Evolutionary conservation across 2,329 filamentous ascomycete genomes (phyloP).

Genomic region (Arthrobotrys iridis): DNA sequence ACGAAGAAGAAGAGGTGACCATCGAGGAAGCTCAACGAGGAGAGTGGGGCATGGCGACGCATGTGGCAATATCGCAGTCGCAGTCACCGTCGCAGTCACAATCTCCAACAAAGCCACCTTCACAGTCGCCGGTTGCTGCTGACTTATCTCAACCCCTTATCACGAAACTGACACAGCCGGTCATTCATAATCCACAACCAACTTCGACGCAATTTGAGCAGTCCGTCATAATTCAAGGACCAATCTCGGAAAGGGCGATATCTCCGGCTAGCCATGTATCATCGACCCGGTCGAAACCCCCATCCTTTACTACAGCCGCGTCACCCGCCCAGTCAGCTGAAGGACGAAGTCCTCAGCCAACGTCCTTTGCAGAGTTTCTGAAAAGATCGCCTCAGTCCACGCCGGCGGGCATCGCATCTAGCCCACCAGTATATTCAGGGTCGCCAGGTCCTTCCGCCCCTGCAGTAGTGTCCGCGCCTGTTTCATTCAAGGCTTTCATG

Average conservation of each 20-base stretch:
- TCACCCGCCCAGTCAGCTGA: conserved; percentile 19
- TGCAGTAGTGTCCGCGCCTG: conserved; percentile 18
- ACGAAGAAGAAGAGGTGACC: conserved; percentile 38
- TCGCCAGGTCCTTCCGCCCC: background rate
- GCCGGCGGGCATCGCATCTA: conserved; percentile 21
- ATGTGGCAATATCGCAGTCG: conserved; percentile 45
- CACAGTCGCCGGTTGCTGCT: conserved; percentile 19
- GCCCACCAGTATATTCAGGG: conserved; percentile 20
- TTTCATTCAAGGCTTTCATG: conserved; percentile 51
- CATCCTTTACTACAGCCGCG: conserved; percentile 24
- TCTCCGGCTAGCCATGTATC: conserved; percentile 49
- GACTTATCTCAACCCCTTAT: conserved; percentile 50
- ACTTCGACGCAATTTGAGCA: conserved; percentile 31
- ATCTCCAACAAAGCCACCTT: conserved; percentile 43
- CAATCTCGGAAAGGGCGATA: conserved; percentile 33
- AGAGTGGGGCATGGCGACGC: conserved; percentile 47
- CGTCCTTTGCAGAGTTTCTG: conserved; percentile 45
- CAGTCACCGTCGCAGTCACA: conserved; percentile 29
- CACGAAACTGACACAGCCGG: conserved; percentile 43
- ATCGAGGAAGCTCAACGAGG: conserved; percentile 42
- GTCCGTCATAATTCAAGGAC: conserved; percentile 30
- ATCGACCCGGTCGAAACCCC: conserved; percentile 39
- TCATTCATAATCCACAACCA: conserved; percentile 47
- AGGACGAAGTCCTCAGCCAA: conserved; percentile 38
- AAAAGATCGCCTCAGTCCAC: conserved; percentile 42